Evolutionary conservation across 208 protist genomes (phyloP).

Genomic region (Crithidia brevicula): DNA sequence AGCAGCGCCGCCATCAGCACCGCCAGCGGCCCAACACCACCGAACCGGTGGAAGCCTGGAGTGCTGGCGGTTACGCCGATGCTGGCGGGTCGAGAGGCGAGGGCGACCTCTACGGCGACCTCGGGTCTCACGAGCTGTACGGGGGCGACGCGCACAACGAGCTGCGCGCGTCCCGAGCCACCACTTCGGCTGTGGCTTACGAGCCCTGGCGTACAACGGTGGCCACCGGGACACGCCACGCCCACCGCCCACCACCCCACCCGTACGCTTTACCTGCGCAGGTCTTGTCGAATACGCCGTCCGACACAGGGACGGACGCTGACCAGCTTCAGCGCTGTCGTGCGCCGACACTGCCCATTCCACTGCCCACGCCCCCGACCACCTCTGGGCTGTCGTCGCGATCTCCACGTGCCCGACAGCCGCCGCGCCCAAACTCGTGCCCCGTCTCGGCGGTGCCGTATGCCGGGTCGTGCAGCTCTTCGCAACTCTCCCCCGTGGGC

Average conservation of each 20-base stretch:
- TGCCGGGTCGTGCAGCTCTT: not conserved
- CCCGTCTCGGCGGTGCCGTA: not conserved
- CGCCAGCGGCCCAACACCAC: not conserved
- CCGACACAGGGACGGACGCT: not conserved
- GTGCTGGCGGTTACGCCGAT: not conserved
- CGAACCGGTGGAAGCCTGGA: not conserved
- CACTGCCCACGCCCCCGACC: not conserved
- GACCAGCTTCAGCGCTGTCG: not conserved
- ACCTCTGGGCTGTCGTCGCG: not conserved
- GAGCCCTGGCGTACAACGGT: constrained; percentile 24
- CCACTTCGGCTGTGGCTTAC: not conserved
- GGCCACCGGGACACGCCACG: constrained; percentile 13
- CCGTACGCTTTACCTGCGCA: constrained; percentile 1
- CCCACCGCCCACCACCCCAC: constrained; percentile 14
- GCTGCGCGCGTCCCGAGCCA: not conserved
- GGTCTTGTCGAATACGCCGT: not conserved
- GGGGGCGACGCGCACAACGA: not conserved
- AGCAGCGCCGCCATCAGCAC: not conserved
- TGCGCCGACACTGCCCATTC: not conserved
- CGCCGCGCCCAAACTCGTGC: not conserved
- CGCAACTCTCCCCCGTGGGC: not conserved
- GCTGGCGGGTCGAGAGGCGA: too few relatives aligned
- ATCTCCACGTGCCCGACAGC: not conserved
- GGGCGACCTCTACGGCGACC: too few relatives aligned
- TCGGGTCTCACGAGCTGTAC: too few relatives aligned